phyloP scores from a whole-genome alignment of 148 eudicot species.

The Rhododendron simsii region DNA sequence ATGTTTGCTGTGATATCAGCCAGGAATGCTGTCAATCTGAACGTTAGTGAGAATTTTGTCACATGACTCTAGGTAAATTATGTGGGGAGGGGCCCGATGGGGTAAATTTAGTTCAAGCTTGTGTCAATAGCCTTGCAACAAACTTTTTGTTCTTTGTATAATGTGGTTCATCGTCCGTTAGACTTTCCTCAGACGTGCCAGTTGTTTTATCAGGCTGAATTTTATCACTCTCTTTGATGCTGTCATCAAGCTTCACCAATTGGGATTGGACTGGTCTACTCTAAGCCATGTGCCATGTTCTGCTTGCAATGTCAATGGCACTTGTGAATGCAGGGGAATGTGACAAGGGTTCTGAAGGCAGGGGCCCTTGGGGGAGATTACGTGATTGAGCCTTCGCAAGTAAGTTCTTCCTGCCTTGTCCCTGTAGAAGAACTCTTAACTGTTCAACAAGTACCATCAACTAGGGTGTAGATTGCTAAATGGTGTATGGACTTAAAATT shows the following conservation, averaged over 20 bases:
- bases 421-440: not conserved
- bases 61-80: not conserved
- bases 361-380: not conserved
- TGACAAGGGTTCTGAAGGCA: not conserved
- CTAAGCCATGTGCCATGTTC: slow-evolving; percentile 4
- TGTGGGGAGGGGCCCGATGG: not conserved
- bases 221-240: slow-evolving; percentile 12
- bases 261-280: slow-evolving; percentile 14
- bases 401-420: slow-evolving; percentile 13
- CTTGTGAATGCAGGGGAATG: slow-evolving; percentile 11
- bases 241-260: slow-evolving; percentile 15
- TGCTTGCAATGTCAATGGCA: slow-evolving; percentile 2
- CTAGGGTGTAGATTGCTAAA: not conserved
- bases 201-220: slow-evolving; percentile 12
- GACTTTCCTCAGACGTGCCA: not conserved
- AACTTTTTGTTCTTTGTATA: not conserved
- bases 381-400: slow-evolving; percentile 12
- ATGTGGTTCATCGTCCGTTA: not conserved
- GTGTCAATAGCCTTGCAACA: not conserved
- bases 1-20: not conserved
- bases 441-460: not conserved
- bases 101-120: not conserved
- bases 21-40: not conserved
- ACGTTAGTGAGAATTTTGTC: not conserved
- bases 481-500: not conserved